Percentiles rank a stretch among this genome's conserved stretches.
These are phyloP conservation scores for Primulina huaijiensis DNA, from an alignment of 257 asterid genomes.

Conservation along the genomic window DNA sequence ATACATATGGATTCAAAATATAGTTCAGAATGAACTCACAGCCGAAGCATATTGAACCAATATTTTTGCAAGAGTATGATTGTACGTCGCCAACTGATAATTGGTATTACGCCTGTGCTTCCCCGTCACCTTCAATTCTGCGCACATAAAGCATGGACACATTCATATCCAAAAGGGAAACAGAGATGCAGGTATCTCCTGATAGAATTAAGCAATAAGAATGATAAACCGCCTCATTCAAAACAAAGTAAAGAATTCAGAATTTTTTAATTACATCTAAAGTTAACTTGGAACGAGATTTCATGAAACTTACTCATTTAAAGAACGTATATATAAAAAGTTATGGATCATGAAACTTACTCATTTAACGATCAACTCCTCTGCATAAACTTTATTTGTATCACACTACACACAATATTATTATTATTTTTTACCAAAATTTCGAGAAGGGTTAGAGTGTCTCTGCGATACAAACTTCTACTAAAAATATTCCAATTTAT, in stretches of 20 bases:
- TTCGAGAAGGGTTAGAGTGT: background rate
- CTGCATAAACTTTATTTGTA: background rate
- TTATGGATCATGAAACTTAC: background rate
- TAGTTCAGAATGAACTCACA: slow-evolving; percentile 47
- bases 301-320: background rate
- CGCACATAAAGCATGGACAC: background rate
- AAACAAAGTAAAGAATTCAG: background rate
- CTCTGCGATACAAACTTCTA: background rate
- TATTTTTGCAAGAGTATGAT: slow-evolving; percentile 75
- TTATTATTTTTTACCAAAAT: background rate
- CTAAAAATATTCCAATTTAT: background rate
- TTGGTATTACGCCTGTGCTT: slow-evolving; percentile 41
- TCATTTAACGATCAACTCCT: slow-evolving; percentile 13
- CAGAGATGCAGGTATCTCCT: background rate
- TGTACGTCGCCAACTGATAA: slow-evolving; percentile 40
- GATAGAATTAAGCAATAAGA: background rate
- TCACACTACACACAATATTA: background rate
- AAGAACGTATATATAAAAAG: no score
- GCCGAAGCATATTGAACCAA: slow-evolving; percentile 96
- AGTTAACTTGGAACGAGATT: no score
- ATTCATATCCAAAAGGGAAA: background rate
- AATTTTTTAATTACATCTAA: background rate
- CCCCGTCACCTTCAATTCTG: slow-evolving; percentile 60
- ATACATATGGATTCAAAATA: slow-evolving; percentile 16
- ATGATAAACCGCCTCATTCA: background rate